Conservation (phyloP, 441 rosid genomes). For the Gossypium gossypioides region DNA sequence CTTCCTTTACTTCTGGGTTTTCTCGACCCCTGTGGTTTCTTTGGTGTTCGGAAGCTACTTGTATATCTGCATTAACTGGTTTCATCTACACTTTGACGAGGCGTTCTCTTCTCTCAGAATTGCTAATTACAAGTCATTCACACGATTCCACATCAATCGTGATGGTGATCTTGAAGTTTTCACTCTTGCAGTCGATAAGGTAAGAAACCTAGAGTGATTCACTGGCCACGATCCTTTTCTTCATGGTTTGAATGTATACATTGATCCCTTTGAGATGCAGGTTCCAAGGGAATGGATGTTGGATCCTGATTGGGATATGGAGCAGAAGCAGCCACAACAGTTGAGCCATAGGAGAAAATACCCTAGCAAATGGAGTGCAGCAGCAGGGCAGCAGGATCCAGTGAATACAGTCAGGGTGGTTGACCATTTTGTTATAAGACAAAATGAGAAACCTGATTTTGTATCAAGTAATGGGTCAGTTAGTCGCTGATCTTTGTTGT, state of each 20-base stretch:
- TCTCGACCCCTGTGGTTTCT: conserved; percentile 93
- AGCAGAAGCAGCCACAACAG: conserved; percentile 43
- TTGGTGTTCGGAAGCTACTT: conserved; percentile 91
- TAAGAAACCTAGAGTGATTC: conserved; percentile 17
- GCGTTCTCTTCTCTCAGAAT: conserved; percentile 96
- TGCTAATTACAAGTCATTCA: conserved; percentile 92
- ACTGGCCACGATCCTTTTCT: neutral
- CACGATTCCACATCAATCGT: conserved; percentile 67
- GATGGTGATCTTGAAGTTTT: conserved; percentile 83
- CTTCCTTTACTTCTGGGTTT: conserved; percentile 96
- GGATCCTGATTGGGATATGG: conserved; percentile 79
- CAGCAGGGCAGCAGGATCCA: conserved; percentile 58
- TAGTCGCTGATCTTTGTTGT: conserved; percentile 30
- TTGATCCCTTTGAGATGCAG: conserved; percentile 28
- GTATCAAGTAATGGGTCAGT: conserved; percentile 33
- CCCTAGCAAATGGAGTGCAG: conserved; percentile 95
- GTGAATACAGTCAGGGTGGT: conserved; percentile 69
- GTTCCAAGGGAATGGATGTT: conserved; percentile 94
- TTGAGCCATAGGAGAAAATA: conserved; percentile 50
- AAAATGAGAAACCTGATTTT: conserved; percentile 28
- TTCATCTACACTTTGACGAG: conserved; percentile 92
- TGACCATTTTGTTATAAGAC: conserved; percentile 58
- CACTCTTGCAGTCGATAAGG: conserved; percentile 97
- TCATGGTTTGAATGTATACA: neutral
- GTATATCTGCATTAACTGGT: conserved; percentile 94